Conservation (phyloP, 306 rosid species). For the Ziziphus jujuba region DNA sequence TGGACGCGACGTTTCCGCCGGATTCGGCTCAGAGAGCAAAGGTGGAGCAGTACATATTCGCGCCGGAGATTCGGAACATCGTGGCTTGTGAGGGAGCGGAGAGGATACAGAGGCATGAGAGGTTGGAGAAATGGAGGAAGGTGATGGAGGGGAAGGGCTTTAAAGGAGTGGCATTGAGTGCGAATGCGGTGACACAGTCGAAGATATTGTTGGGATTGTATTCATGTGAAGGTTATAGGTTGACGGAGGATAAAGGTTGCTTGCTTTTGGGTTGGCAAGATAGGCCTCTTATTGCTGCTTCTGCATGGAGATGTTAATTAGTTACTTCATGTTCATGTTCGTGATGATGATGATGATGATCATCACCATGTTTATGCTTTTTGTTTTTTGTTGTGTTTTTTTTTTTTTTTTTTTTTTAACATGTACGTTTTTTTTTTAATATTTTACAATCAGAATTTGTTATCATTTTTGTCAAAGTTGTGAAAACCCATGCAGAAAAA, state of each 20-base stretch:
- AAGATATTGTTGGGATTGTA: conserved; percentile 79
- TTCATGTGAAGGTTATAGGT: conserved; percentile 75
- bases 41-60: conserved; percentile 89
- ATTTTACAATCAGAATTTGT: background rate
- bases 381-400: no score
- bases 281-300: conserved; percentile 72
- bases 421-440: background rate
- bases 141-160: conserved; percentile 88
- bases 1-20: conserved; percentile 81
- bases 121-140: conserved; percentile 90
- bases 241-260: conserved; percentile 84
- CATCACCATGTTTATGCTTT: background rate
- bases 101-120: conserved; percentile 82
- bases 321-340: background rate
- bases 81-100: conserved; percentile 78
- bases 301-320: conserved; percentile 83
- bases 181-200: conserved; percentile 89
- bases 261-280: conserved; percentile 92
- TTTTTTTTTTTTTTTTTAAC: background rate
- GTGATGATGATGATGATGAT: background rate
- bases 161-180: conserved; percentile 65
- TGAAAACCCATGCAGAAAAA: background rate
- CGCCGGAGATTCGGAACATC: conserved; percentile 82
- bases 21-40: conserved; percentile 81
- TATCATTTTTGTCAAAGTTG: background rate